phyloP scores from a whole-genome alignment of 2,329 filamentous ascomycete genomes.

The Xylaria sp. region DNA sequence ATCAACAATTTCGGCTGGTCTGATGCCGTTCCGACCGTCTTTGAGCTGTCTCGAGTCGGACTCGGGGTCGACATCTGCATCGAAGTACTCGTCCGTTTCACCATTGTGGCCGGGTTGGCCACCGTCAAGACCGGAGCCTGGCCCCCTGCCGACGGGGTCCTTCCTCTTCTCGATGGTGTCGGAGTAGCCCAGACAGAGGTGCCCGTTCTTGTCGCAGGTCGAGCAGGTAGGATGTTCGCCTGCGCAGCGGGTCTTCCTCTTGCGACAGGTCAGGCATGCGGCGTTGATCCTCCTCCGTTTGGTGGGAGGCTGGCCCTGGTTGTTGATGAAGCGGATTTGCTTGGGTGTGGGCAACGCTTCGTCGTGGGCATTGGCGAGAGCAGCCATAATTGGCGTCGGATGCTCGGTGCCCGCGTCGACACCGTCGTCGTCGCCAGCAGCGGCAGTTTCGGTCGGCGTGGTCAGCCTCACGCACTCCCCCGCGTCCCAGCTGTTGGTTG shows the following conservation, averaged over 20 bases:
- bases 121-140: constrained; percentile 20
- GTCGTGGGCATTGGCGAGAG: constrained; percentile 47
- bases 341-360: constrained; percentile 54
- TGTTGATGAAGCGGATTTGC: constrained; percentile 80
- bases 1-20: constrained; percentile 36
- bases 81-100: constrained; percentile 46
- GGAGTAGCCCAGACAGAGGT: constrained; percentile 71
- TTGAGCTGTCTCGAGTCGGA: constrained; percentile 37
- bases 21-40: constrained; percentile 30
- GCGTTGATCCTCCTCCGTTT: constrained; percentile 81
- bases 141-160: constrained; percentile 30
- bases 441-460: background rate
- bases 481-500: background rate
- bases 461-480: background rate
- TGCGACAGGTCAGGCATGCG: constrained; percentile 78
- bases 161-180: constrained; percentile 57
- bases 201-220: constrained; percentile 74
- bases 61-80: constrained; percentile 42
- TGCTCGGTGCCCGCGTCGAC: constrained; percentile 16
- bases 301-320: constrained; percentile 78
- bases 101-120: constrained; percentile 44
- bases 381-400: constrained; percentile 48
- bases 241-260: constrained; percentile 76
- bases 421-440: background rate
- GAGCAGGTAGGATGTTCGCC: constrained; percentile 75